Conservation (phyloP, 2,329 filamentous ascomycete genomes). For the Penicillium palitans region DNA sequence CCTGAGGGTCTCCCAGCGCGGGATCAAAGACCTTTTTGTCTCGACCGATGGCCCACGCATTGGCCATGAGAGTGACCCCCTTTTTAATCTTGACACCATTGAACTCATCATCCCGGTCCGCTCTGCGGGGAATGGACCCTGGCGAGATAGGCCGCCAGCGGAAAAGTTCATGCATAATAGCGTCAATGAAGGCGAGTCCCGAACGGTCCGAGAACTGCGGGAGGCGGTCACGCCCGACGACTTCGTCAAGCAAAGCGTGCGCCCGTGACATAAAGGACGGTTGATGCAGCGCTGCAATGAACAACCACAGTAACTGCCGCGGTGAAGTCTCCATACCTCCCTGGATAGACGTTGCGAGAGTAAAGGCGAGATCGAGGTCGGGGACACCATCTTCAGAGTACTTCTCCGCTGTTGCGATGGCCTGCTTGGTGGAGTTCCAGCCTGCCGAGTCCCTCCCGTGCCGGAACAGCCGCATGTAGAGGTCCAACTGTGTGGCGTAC, state of each 20-base stretch:
- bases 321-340: conserved; percentile 54
- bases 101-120: conserved; percentile 50
- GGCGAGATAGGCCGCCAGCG: conserved; percentile 48
- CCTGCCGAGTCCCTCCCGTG: conserved; percentile 19
- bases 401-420: conserved; percentile 38
- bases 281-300: conserved; percentile 50
- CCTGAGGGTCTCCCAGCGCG: conserved; percentile 15
- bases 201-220: conserved; percentile 37
- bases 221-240: conserved; percentile 34
- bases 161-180: conserved; percentile 38
- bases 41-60: conserved; percentile 48
- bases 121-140: conserved; percentile 50
- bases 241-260: conserved; percentile 37
- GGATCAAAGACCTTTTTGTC: conserved; percentile 42
- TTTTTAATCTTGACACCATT: conserved; percentile 50
- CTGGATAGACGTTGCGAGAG: conserved; percentile 50
- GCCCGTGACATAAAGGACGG: conserved; percentile 44
- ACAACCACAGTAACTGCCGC: conserved; percentile 50
- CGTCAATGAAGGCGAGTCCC: conserved; percentile 35
- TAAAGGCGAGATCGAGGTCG: conserved; percentile 50
- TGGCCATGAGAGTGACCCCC: conserved; percentile 49
- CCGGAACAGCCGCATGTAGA: conserved; percentile 28
- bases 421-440: conserved; percentile 34
- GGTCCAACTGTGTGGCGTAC: conserved; percentile 27
- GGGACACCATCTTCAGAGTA: conserved; percentile 36